Conservation (phyloP, 139 green algal genomes). For the Nannochloris sp. region DNA sequence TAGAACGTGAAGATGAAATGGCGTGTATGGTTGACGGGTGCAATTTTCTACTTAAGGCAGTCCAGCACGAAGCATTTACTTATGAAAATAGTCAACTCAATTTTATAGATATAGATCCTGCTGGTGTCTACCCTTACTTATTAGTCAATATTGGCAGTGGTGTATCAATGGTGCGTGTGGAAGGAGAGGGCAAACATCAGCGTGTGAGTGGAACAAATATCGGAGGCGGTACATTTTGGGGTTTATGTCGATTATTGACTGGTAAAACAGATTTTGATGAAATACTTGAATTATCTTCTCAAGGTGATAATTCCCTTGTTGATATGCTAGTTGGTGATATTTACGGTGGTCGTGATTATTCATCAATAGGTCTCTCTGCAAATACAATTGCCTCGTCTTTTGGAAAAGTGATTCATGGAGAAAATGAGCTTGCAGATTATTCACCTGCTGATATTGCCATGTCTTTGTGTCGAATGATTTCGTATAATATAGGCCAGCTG, state of each 20-base stretch:
- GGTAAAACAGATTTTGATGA: conserved; percentile 82
- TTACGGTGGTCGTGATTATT: conserved; percentile 93
- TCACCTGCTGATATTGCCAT: conserved; percentile 84
- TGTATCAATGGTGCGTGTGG: conserved; percentile 89
- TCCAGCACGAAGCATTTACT: conserved; percentile 91
- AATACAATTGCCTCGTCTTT: conserved; percentile 93
- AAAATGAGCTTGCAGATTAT: conserved; percentile 68
- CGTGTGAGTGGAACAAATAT: conserved; percentile 82
- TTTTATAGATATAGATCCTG: conserved; percentile 40
- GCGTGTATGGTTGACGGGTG: conserved; percentile 78
- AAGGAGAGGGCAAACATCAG: conserved; percentile 20
- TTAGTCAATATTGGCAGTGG: conserved; percentile 97
- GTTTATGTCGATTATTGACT: conserved; percentile 76
- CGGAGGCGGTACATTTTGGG: conserved; percentile 98
- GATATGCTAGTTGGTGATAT: conserved; percentile 99
- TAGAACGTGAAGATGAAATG: conserved; percentile 96
- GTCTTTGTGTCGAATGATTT: conserved; percentile 89
- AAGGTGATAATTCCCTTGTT: conserved; percentile 82
- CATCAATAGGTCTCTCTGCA: conserved; percentile 82
- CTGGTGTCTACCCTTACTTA: conserved; percentile 89
- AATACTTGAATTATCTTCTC: conserved; percentile 83
- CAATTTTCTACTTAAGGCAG: conserved; percentile 91
- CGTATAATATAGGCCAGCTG: conserved; percentile 94
- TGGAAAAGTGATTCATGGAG: conserved; percentile 62
- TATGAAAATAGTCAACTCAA: conserved; percentile 56